Evolutionary conservation across 164 flowering plant species (phyloP), one percentile per base, ranked within the genome.

Genomic region (Magnolia changhungtana): DNA sequence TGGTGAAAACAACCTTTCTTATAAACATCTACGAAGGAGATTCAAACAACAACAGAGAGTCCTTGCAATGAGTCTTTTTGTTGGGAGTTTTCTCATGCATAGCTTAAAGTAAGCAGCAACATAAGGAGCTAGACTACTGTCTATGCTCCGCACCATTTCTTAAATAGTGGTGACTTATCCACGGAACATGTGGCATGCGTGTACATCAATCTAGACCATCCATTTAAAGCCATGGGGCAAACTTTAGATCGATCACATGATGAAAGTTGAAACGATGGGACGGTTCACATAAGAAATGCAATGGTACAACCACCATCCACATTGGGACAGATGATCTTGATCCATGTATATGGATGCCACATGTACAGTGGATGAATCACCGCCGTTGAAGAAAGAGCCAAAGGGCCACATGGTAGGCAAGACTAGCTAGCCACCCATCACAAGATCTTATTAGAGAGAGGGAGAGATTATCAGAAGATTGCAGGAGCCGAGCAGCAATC

Each of bases 401-500:
- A 7, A 16, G 18, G 18, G 16, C 13, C 61, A 55, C 61, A 55
- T 3, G 10, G 61, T 37, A 55, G 61, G 18, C 4, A 55, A 55
- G 61, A 55, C 16, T 11, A 55, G 61, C 61, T 11, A 55, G 19
- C 61, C 61, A 11, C 61, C 18, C 19, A 16, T 16, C 19, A 55
- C 19, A 55, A 55, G 11, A 16, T 55, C 11, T 66, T 66, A 66
- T 66, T 66, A 55, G 61, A 55, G 61, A 55, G 18, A 11, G 61
- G 18, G 18, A 9, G 61, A 27, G 69, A 20, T 66, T 24, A 78
- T 84, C 78, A 89, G 85, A 89, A 87, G 50, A 90, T 87, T 55
- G 11, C 61, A 18, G 90, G 74, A 77, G 67, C 65, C 29, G 78
- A 75, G 73, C 67, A 69, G 67, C 67, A 55, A n/a, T 70, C 72